phyloP scores from a whole-genome alignment of 2,329 filamentous ascomycete genomes.

The Coniochaeta hoffmannii region DNA sequence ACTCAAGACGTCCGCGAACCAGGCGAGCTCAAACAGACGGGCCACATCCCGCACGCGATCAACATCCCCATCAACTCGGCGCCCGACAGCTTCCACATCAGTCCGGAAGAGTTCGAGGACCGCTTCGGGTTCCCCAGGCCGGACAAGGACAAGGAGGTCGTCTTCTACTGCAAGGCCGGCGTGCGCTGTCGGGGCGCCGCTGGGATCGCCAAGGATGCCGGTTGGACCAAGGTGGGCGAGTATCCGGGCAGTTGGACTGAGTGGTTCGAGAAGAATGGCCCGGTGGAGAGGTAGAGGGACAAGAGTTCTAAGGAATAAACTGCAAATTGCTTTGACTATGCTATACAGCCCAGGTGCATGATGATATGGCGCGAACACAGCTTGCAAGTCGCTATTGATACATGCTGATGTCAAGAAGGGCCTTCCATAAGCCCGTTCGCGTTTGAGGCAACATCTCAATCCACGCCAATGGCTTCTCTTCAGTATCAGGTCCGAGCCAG shows the following conservation, averaged over 20 bases:
- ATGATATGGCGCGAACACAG: not conserved
- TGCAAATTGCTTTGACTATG: not conserved
- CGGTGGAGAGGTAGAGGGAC: constrained; percentile 33
- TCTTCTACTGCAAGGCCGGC: constrained; percentile 93
- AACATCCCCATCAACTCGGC: constrained; percentile 74
- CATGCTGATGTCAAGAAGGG: not conserved
- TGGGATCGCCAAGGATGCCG: constrained; percentile 65
- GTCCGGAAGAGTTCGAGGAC: constrained; percentile 72
- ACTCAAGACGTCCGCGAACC: constrained; percentile 70
- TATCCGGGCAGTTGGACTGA: constrained; percentile 75
- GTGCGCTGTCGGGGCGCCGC: constrained; percentile 76
- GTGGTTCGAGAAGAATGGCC: constrained; percentile 69
- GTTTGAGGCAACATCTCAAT: not conserved
- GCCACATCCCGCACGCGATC: constrained; percentile 71
- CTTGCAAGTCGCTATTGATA: not conserved
- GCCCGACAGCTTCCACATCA: constrained; percentile 73
- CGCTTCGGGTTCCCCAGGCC: constrained; percentile 72
- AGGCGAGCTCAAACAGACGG: constrained; percentile 53
- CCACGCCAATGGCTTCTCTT: not conserved
- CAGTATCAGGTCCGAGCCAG: not conserved
- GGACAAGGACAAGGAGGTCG: constrained; percentile 44
- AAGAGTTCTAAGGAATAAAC: not conserved
- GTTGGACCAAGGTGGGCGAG: constrained; percentile 65
- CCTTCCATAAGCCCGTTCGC: not conserved
- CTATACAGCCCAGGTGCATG: not conserved